phyloP scores from a whole-genome alignment of 2,329 filamentous ascomycete species.

The Aureobasidium sp. region DNA sequence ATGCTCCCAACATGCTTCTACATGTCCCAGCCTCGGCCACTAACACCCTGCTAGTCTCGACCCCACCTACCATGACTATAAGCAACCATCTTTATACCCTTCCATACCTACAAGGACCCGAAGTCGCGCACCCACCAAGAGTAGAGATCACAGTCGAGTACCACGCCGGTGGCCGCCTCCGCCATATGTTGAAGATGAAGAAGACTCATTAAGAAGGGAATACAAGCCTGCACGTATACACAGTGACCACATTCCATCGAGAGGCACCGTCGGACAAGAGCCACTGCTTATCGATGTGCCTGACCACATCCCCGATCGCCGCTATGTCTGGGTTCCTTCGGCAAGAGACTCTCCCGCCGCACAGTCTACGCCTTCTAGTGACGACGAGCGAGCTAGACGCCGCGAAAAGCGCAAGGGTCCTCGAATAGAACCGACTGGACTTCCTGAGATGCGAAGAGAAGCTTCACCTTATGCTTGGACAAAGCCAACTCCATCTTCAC shows the following conservation, averaged over 20 bases:
- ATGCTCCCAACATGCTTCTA: not conserved
- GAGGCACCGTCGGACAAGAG: slow-evolving; percentile 61
- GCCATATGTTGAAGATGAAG: slow-evolving; percentile 65
- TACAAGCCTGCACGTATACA: slow-evolving; percentile 35
- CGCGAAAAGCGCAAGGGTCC: slow-evolving; percentile 26
- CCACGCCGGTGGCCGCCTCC: slow-evolving; percentile 47
- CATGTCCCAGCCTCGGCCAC: slow-evolving; percentile 19
- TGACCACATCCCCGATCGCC: slow-evolving; percentile 46
- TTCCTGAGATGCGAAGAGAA: slow-evolving; percentile 36
- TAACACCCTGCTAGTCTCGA: slow-evolving; percentile 19
- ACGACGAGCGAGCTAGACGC: slow-evolving; percentile 29
- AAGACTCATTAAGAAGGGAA: slow-evolving; percentile 56
- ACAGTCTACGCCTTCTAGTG: slow-evolving; percentile 31
- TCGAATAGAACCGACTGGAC: slow-evolving; percentile 27
- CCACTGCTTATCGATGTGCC: slow-evolving; percentile 58
- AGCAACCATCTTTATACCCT: slow-evolving; percentile 23
- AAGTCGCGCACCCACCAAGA: not conserved
- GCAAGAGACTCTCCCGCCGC: slow-evolving; percentile 18
- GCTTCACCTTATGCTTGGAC: slow-evolving; percentile 42
- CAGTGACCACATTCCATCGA: slow-evolving; percentile 51
- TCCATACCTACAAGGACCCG: slow-evolving; percentile 22
- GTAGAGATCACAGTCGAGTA: not conserved
- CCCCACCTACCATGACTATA: slow-evolving; percentile 20
- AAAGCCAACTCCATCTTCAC: slow-evolving; percentile 22
- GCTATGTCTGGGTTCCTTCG: slow-evolving; percentile 52